Conservation (phyloP, 352 stramenopile genomes). For the Pythium aquatile region DNA sequence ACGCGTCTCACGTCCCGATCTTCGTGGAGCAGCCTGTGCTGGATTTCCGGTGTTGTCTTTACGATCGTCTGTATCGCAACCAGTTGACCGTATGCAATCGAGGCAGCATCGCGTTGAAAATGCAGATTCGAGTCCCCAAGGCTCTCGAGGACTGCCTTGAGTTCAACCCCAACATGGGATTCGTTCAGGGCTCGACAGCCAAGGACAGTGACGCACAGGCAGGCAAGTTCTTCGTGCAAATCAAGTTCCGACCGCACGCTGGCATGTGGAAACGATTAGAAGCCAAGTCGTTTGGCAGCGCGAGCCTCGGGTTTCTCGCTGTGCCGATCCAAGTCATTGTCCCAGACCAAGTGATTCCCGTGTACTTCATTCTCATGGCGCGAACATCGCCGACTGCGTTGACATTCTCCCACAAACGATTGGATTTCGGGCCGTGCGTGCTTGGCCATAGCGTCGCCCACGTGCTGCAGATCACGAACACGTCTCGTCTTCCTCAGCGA, state of each 20-base stretch:
- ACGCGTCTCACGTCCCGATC: constrained; percentile 44
- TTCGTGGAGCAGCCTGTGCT: constrained; percentile 39
- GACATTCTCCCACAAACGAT: constrained; percentile 20
- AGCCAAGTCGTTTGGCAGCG: constrained; percentile 22
- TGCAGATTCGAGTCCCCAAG: constrained; percentile 71
- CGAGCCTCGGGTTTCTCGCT: constrained; percentile 21
- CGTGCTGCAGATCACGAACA: constrained; percentile 46
- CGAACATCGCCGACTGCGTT: constrained; percentile 32
- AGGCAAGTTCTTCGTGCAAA: constrained; percentile 49
- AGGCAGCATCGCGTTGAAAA: constrained; percentile 84
- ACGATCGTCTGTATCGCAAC: constrained; percentile 85
- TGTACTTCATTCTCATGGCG: constrained; percentile 52
- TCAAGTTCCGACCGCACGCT: constrained; percentile 34
- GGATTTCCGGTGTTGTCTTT: constrained; percentile 84
- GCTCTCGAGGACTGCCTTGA: constrained; percentile 59
- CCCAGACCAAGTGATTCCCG: constrained; percentile 61
- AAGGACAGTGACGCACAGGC: neutral
- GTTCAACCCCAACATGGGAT: constrained; percentile 85
- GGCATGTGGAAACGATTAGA: constrained; percentile 30
- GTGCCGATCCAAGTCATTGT: constrained; percentile 46
- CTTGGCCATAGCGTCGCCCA: constrained; percentile 40
- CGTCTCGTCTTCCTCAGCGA: constrained; percentile 48
- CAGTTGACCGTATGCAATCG: constrained; percentile 83
- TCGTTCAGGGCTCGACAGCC: constrained; percentile 52
- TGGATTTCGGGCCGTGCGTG: constrained; percentile 63